phyloP scores from a whole-genome alignment of 2,329 filamentous ascomycete genomes.

The Colletotrichum sp. region DNA sequence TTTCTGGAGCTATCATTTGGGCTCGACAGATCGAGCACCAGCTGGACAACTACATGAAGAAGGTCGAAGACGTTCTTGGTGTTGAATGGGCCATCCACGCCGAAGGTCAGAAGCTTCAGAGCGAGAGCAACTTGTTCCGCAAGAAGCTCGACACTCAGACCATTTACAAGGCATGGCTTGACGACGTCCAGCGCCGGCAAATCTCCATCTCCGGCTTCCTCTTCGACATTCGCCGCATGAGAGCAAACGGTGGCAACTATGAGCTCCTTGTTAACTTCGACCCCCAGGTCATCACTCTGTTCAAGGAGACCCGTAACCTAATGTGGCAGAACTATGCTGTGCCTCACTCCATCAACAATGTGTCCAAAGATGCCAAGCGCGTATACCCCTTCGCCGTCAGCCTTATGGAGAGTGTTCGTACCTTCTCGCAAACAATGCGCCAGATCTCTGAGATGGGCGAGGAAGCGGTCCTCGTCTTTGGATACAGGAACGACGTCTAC shows the following conservation, averaged over 20 bases:
- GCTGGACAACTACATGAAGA: slow-evolving; percentile 95
- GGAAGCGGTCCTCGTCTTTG: slow-evolving; percentile 85
- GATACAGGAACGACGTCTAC: slow-evolving; percentile 92
- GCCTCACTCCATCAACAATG: slow-evolving; percentile 91
- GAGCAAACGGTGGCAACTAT: slow-evolving; percentile 86
- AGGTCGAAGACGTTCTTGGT: slow-evolving; percentile 97
- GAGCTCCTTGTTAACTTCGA: slow-evolving; percentile 97
- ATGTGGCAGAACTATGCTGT: slow-evolving; percentile 95
- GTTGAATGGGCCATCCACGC: slow-evolving; percentile 93
- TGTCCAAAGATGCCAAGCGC: slow-evolving; percentile 97
- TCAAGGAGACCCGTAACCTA: slow-evolving; percentile 97
- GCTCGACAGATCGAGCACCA: slow-evolving; percentile 96
- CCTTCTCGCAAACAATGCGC: slow-evolving; percentile 85
- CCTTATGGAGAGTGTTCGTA: slow-evolving; percentile 98
- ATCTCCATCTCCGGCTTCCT: slow-evolving; percentile 91
- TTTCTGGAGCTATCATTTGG: slow-evolving; percentile 97
- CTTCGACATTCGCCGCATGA: slow-evolving; percentile 86
- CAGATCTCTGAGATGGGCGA: slow-evolving; percentile 86
- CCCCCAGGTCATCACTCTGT: slow-evolving; percentile 93
- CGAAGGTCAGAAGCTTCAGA: slow-evolving; percentile 91
- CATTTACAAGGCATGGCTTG: slow-evolving; percentile 95
- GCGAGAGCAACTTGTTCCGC: slow-evolving; percentile 90
- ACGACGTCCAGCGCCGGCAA: slow-evolving; percentile 86
- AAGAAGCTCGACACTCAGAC: slow-evolving; percentile 94
- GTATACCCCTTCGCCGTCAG: slow-evolving; percentile 98